Conservation (phyloP, 2,329 filamentous ascomycete genomes). For the Ceratocystis ficicola region DNA sequence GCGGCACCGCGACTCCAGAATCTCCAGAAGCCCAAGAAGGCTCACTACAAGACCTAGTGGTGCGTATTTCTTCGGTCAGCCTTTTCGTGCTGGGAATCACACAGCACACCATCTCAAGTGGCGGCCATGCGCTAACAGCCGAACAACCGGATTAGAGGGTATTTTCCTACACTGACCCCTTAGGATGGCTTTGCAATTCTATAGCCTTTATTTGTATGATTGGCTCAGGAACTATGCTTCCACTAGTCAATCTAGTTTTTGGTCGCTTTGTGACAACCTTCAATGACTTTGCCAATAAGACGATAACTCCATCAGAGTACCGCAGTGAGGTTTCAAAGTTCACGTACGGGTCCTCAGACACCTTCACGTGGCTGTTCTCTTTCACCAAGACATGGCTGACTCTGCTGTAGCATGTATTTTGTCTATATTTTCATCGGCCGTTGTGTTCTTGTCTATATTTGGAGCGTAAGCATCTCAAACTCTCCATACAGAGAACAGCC, state of each 20-base stretch:
- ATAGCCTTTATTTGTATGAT: conserved; percentile 31
- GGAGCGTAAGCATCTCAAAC: conserved; percentile 33
- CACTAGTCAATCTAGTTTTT: conserved; percentile 49
- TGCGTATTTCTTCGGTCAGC: not conserved
- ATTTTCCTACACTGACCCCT: conserved; percentile 32
- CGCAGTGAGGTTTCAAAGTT: conserved; percentile 37
- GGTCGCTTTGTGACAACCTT: conserved; percentile 44
- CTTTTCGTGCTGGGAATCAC: not conserved
- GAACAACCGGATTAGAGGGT: conserved; percentile 27
- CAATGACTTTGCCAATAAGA: conserved; percentile 41
- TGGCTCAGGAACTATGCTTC: conserved; percentile 32
- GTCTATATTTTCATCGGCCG: conserved; percentile 47
- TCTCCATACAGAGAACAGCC: not conserved
- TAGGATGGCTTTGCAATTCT: conserved; percentile 31
- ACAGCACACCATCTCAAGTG: not conserved
- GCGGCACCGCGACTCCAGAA: not conserved
- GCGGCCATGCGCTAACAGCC: not conserved
- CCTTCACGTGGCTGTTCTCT: not conserved
- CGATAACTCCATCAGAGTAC: conserved; percentile 36
- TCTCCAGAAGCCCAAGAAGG: not conserved
- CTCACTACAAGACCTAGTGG: not conserved
- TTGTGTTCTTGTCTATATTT: conserved; percentile 42
- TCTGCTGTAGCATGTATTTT: conserved; percentile 33
- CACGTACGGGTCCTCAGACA: conserved; percentile 28
- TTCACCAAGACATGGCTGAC: too few species aligned